Base-by-base conservation (phyloP, 148 eudicot species). In the Cornus suecica region DNA sequence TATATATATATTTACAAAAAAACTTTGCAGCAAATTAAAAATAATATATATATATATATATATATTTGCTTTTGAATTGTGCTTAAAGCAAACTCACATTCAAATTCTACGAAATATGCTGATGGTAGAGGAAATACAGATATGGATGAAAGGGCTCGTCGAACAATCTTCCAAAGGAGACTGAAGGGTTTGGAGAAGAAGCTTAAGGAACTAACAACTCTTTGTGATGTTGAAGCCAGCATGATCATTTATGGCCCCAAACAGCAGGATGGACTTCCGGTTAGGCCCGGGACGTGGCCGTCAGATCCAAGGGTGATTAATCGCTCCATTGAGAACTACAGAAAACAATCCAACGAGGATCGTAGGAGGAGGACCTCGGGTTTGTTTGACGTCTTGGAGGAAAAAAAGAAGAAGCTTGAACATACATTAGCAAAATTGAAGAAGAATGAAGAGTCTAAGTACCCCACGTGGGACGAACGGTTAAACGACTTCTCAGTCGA, bases 111-210 rank as follows among this genome's bases (percentile, higher is more conserved):
- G n/a, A n/a, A 37, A 37, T 37, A 37, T 37, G 42, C 42, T 69
- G 77, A 86, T 86, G 88, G 88, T 22, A 72, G 88, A 61, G 86
- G 78, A 29, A 86, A 83, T 25, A 70, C 78, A 65, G 62, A 52
- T 25, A 78, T 83, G 88, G 78, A 80, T n/a, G 82, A 78, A 54
- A 86, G 74, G 69, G 37, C 75, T 27, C 74, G 87, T 26, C 73
- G 51, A 66, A 29, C 24, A 15, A 78, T 86, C 4, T 82, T 66
- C 84, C 68, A 77, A 28, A 86, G 86, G 64, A 65, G 91, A 61
- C 84, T 78, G 66, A 78, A 79, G 18, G 87, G 89, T 5, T 45
- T 86, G 25, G 68, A 76, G 23, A 86, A 84, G 71, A 86, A 88
- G 63, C 58, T 84, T 1, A 31, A 71, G 16, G 89, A 86, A 23